Evolutionary conservation across 345 rosid genomes (phyloP).

Genomic region (Microcos paniculata): DNA sequence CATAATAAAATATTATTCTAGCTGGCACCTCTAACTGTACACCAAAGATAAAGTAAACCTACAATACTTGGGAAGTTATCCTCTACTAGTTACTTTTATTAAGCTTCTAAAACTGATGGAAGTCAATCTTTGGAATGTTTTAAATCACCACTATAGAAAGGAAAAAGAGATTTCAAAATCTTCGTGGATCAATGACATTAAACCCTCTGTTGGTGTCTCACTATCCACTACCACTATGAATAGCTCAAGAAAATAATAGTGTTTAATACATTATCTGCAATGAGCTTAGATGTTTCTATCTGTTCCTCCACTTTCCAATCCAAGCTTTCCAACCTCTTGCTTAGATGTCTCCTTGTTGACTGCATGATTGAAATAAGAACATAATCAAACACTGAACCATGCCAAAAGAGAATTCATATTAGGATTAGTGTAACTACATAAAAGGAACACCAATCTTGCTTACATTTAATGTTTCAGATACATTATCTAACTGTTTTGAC

Average conservation of each 20-base stretch:
- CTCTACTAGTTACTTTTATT: background rate
- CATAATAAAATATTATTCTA: background rate
- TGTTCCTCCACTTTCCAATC: conserved; percentile 92
- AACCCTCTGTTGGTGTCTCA: background rate
- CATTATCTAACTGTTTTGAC: conserved; percentile 82
- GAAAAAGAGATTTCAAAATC: background rate
- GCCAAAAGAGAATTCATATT: background rate
- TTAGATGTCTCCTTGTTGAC: conserved; percentile 72
- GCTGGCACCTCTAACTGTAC: background rate
- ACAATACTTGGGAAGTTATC: background rate
- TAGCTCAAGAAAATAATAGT: conserved; percentile 16
- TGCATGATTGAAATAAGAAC: background rate
- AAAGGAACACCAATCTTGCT: conserved; percentile 26
- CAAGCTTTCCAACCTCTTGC: conserved; percentile 69
- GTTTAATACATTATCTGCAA: conserved; percentile 29
- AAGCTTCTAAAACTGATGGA: background rate
- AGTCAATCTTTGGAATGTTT: background rate
- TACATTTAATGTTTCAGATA: conserved; percentile 72
- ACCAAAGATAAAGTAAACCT: background rate
- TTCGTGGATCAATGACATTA: background rate
- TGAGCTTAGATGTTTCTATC: conserved; percentile 61
- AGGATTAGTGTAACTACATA: background rate
- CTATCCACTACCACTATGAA: background rate
- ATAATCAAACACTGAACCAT: background rate
- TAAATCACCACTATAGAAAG: background rate